These are phyloP conservation scores for Kregervanrija pseudodelftensis DNA, from an alignment of 805 yeast species.

Conservation along the genomic window DNA sequence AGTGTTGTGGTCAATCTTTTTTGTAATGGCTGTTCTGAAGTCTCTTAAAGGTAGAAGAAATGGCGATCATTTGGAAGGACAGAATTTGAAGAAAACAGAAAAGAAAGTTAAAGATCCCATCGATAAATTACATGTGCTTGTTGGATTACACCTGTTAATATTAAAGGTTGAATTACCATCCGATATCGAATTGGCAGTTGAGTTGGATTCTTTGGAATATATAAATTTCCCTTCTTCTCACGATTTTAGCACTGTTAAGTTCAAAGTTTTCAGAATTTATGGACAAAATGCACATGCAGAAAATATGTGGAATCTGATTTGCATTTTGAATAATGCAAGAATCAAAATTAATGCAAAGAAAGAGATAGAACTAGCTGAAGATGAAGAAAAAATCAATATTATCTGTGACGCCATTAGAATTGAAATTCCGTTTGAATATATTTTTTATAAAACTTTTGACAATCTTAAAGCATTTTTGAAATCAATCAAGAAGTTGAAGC, in stretches of 20 bases:
- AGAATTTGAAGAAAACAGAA: not conserved
- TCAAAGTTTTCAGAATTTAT: conserved; percentile 22
- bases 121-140: conserved; percentile 9
- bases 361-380: not conserved
- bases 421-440: conserved; percentile 64
- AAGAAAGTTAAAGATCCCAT: not conserved
- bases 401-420: conserved; percentile 22
- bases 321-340: conserved; percentile 15
- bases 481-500: conserved; percentile 50
- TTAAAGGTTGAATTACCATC: conserved; percentile 21
- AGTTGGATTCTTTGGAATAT: conserved; percentile 22
- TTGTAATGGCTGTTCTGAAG: conserved; percentile 14
- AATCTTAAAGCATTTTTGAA: conserved; percentile 70
- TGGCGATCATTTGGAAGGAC: not conserved
- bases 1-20: conserved; percentile 24
- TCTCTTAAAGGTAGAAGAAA: conserved; percentile 3
- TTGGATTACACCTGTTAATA: conserved; percentile 20
- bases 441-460: conserved; percentile 73
- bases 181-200: conserved; percentile 22
- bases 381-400: conserved; percentile 11
- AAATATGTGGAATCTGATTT: conserved; percentile 22
- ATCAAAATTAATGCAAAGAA: conserved; percentile 7
- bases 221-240: conserved; percentile 10
- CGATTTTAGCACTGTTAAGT: conserved; percentile 10
- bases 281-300: conserved; percentile 22